phyloP scores from a whole-genome alignment of 139 green algal species.

The Chlamydomonas applanata region DNA sequence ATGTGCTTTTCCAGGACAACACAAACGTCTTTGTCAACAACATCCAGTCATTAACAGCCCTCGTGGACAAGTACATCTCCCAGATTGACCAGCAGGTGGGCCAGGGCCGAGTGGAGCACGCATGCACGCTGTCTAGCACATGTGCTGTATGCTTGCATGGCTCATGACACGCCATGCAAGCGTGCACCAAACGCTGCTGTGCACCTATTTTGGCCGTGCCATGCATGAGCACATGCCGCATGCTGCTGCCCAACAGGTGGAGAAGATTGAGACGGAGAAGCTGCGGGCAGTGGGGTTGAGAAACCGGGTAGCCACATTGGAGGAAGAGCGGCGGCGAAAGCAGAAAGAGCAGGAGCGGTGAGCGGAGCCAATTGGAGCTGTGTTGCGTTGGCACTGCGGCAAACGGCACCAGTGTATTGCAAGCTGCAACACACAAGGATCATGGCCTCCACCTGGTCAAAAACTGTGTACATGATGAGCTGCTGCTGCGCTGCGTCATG shows the following conservation, averaged over 20 bases:
- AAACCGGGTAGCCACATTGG: constrained; percentile 58
- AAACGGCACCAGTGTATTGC: too few relatives aligned
- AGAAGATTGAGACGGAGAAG: constrained; percentile 65
- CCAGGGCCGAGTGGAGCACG: not conserved
- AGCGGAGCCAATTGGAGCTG: not conserved
- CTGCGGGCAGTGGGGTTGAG: constrained; percentile 60
- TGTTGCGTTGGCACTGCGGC: not conserved
- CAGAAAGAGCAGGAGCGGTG: constrained; percentile 49
- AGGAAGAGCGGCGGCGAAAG: constrained; percentile 55
- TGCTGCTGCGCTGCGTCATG: too few relatives aligned
- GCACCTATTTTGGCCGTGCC: not conserved
- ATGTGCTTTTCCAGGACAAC: constrained; percentile 44
- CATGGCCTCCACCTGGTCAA: too few relatives aligned
- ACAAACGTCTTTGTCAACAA: constrained; percentile 52
- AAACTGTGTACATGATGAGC: too few relatives aligned
- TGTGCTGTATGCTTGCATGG: not conserved
- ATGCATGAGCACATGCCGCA: not conserved
- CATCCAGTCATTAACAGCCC: constrained; percentile 45
- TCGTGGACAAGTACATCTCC: constrained; percentile 52
- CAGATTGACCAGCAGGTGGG: constrained; percentile 52
- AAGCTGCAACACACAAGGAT: too few relatives aligned
- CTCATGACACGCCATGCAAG: too few relatives aligned
- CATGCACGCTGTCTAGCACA: constrained; percentile 9
- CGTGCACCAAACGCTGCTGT: not conserved
- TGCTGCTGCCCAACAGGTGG: constrained; percentile 34